Evolutionary conservation across 2,329 filamentous ascomycete species (phyloP).

Genomic region (Cercospora janseana): DNA sequence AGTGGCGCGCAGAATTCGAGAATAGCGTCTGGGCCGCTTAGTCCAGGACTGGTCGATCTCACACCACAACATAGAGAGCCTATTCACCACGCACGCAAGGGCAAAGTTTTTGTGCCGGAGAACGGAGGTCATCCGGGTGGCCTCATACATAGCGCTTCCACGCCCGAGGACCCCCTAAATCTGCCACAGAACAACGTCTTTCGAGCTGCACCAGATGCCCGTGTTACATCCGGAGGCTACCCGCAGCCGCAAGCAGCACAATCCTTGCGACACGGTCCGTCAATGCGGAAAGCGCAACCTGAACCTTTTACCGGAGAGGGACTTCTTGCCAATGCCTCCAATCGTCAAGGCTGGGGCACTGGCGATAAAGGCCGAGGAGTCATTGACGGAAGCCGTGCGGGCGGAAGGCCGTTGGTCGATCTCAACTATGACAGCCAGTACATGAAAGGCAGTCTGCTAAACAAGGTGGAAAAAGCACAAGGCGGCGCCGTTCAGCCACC

Average conservation of each 20-base stretch:
- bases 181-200: conserved; percentile 20
- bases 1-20: conserved; percentile 10
- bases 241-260: conserved; percentile 11
- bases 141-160: conserved; percentile 17
- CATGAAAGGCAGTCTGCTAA: conserved; percentile 50
- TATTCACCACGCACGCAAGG: conserved; percentile 21
- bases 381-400: conserved; percentile 46
- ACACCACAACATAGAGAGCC: conserved; percentile 24
- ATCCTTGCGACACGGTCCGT: conserved; percentile 7
- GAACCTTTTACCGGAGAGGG: conserved; percentile 48
- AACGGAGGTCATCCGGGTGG: conserved; percentile 7
- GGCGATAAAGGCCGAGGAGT: conserved; percentile 45
- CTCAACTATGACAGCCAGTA: conserved; percentile 45
- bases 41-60: conserved; percentile 19
- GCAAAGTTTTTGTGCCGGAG: conserved; percentile 19
- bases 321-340: conserved; percentile 39
- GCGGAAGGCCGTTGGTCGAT: conserved; percentile 46
- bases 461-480: conserved; percentile 40
- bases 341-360: conserved; percentile 42
- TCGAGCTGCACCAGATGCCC: conserved; percentile 17
- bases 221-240: conserved; percentile 6
- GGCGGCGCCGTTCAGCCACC: conserved; percentile 31
- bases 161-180: conserved; percentile 22
- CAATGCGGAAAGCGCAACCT: conserved; percentile 1
- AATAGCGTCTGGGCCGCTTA: conserved; percentile 9